These are phyloP conservation scores for Phallus indusiatus DNA, from an alignment of 768 basidiomycete genomes.

Conservation along the genomic window DNA sequence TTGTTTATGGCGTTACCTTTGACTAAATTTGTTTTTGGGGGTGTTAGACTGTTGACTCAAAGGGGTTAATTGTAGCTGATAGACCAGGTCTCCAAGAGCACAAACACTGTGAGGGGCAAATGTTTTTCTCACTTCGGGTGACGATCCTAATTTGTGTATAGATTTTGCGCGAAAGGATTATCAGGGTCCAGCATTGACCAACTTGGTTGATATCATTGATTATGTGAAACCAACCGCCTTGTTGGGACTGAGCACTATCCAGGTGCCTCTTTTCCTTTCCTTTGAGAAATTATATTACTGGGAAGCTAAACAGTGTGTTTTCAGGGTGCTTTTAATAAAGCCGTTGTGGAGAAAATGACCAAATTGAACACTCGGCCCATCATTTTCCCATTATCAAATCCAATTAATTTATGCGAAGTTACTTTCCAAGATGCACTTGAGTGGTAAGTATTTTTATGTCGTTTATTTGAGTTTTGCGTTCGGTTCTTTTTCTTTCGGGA, in stretches of 20 bases:
- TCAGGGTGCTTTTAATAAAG: conserved; percentile 22
- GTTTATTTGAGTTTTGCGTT: conserved; percentile 18
- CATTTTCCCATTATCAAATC: conserved; percentile 37
- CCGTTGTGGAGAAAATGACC: conserved; percentile 29
- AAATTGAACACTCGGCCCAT: conserved; percentile 30
- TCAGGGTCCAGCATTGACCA: conserved; percentile 25
- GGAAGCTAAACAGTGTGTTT: neutral
- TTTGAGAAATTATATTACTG: neutral
- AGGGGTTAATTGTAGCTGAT: conserved; percentile 34
- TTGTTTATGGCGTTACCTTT: neutral
- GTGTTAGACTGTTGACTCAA: conserved; percentile 25
- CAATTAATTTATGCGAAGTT: conserved; percentile 20
- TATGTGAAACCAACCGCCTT: conserved; percentile 35
- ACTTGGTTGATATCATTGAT: conserved; percentile 29
- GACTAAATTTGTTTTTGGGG: neutral
- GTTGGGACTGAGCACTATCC: conserved; percentile 33
- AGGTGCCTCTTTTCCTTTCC: conserved; percentile 16
- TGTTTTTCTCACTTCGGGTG: no score
- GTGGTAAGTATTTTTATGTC: conserved; percentile 9
- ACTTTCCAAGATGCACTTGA: conserved; percentile 23
- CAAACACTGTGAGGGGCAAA: conserved; percentile 22
- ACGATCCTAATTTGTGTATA: neutral
- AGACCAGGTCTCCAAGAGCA: conserved; percentile 31
- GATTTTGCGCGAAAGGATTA: conserved; percentile 31
- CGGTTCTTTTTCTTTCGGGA: conserved; percentile 5